Conservation (phyloP, 1,139 yeast genomes). For the Diutina ranongensis region DNA sequence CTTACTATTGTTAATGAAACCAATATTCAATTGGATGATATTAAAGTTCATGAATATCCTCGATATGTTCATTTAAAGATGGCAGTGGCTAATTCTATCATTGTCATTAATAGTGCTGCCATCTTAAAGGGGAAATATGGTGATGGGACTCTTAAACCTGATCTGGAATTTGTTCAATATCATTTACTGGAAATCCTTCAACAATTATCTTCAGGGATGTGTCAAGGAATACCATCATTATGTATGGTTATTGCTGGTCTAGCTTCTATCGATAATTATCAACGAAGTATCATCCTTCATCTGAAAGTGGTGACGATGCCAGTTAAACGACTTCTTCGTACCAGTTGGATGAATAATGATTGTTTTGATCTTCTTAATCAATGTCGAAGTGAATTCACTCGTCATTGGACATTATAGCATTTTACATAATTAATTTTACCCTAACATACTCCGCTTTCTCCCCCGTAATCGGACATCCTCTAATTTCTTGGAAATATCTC, state of each 20-base stretch:
- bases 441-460: slow-evolving; percentile 89
- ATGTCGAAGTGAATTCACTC: too few relatives aligned
- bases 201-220: neutral
- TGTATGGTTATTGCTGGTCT: neutral
- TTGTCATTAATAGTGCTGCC: neutral
- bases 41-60: neutral
- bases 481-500: slow-evolving; percentile 51
- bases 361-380: neutral
- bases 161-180: neutral
- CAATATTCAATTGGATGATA: neutral
- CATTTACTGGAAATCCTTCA: neutral
- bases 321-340: neutral
- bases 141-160: neutral
- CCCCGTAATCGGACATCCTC: slow-evolving; percentile 88
- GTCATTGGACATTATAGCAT: too few relatives aligned
- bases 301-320: neutral
- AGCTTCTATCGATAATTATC: neutral
- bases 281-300: neutral
- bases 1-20: neutral
- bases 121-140: neutral
- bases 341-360: neutral
- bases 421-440: slow-evolving; percentile 28
- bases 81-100: neutral
- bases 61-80: neutral
- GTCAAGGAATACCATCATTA: neutral